Conservation (phyloP, 306 rosid species). For the Abrus precatorius region DNA sequence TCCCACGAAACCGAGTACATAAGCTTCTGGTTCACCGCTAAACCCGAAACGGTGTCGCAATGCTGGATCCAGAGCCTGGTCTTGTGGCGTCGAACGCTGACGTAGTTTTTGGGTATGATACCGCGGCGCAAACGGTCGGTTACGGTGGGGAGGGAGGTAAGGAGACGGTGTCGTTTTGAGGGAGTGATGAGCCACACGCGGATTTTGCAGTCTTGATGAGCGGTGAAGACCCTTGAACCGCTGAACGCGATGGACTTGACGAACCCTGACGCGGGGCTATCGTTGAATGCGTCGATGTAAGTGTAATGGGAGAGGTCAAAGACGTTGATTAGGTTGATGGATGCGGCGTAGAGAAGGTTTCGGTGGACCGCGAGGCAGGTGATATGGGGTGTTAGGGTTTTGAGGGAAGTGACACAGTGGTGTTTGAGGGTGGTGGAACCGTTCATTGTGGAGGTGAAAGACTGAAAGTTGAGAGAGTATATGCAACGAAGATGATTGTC, state of each 20-base stretch:
- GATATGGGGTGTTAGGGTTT: constrained; percentile 52
- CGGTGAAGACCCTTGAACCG: constrained; percentile 61
- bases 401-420: constrained; percentile 47
- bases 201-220: constrained; percentile 76
- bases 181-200: constrained; percentile 63
- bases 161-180: constrained; percentile 54
- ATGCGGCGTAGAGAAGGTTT: constrained; percentile 72
- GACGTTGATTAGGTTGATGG: constrained; percentile 64
- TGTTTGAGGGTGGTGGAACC: neutral
- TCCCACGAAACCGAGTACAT: constrained; percentile 79
- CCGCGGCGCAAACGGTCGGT: constrained; percentile 60
- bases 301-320: constrained; percentile 52
- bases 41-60: constrained; percentile 64
- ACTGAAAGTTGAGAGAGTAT: neutral
- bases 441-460: constrained; percentile 34
- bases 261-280: constrained; percentile 58
- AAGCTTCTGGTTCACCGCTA: constrained; percentile 46
- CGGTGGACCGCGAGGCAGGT: constrained; percentile 65
- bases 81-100: constrained; percentile 60
- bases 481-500: too few species aligned
- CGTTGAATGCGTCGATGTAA: constrained; percentile 59
- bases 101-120: constrained; percentile 57
- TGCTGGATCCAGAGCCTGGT: constrained; percentile 72
- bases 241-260: constrained; percentile 67
- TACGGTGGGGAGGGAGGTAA: constrained; percentile 66